Base-by-base conservation (phyloP, 1,139 yeast species). In the Lizanozyma gosingica region DNA sequence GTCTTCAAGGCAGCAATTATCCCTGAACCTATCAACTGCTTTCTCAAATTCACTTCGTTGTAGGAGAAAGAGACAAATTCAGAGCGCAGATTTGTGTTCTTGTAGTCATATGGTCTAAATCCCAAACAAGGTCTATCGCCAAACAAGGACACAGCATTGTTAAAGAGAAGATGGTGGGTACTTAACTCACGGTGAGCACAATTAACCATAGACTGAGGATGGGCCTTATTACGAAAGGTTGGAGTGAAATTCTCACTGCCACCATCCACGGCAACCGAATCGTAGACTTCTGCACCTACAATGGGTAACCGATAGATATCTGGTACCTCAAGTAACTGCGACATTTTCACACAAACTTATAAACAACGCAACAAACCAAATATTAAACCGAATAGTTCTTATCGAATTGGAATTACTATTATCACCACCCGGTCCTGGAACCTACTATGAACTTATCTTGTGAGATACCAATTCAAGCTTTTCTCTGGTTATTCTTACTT, bases 1-100 rank as follows among this genome's bases (percentile, higher is more conserved):
- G 55, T 49, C 27, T 52, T 22, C 29, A 22, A 22, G 11, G 51
- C 43, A 66, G 53, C 35, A 60, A 54, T 40, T 55, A 54, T 37
- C 65, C 72, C 71, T 2, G 66, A 47, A 0, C 64, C 69, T 36
- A 63, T 45, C 36, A 50, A 45, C 43, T 56, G 57, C 37, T 57
- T 45, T 27, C 48, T 43, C 17, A 46, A 40, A 14, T 48, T 40
- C 14, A 58, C 57, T 39, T 63, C 53, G 14, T 39, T 37, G 42
- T 54, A 65, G 14, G 56, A 52, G 15, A 54, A 41, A 3, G 49
- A 38, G 2, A 46, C 47, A 49, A 51, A 64, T 15, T 44, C 18
- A 29, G 47, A 48, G 8, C 46, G 54, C 33, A 58, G 52, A n/a
- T 44, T 48, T 4, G 54, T 49, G n/a, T 50, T 48, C n/a, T 45